A percentile compares a stretch with the other conserved stretches of the same genome.
These are phyloP conservation scores for Oryza nivara DNA, from an alignment of 176 grass and related monocot species.

Conservation along the genomic window DNA sequence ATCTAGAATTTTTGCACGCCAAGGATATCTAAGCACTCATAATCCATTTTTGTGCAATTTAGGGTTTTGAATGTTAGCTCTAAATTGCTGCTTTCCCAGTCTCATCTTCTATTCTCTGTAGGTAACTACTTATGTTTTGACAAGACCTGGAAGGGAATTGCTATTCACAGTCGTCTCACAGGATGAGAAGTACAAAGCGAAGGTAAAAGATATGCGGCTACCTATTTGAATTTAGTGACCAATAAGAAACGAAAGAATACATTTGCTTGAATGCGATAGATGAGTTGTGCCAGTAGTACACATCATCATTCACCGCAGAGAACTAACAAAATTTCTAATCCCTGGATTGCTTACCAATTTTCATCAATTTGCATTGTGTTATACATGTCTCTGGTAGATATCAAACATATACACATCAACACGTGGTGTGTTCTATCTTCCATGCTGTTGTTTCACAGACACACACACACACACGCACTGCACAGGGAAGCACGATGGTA, in stretches of 20 bases:
- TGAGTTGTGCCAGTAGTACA: not conserved
- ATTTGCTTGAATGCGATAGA: not conserved
- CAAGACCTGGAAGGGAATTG: conserved; percentile 93
- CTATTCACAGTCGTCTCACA: conserved; percentile 92
- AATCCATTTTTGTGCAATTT: not conserved
- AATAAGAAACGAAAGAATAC: not conserved
- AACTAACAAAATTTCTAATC: not conserved
- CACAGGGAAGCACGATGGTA: not conserved
- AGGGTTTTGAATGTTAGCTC: conserved; percentile 1
- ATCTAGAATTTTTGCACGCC: not conserved
- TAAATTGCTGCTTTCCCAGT: conserved; percentile 10
- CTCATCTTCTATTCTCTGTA: conserved; percentile 25
- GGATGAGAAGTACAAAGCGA: conserved; percentile 98
- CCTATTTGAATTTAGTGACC: conserved; percentile 6
- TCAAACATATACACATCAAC: not conserved
- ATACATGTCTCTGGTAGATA: not conserved
- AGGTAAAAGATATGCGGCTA: conserved; percentile 53
- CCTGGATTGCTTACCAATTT: not conserved
- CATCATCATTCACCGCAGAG: not conserved
- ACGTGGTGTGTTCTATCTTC: not conserved
- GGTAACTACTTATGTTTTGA: conserved; percentile 91
- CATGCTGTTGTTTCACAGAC: not conserved
- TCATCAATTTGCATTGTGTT: not conserved
- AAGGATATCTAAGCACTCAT: not conserved
- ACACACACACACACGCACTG: not conserved